Evolutionary conservation across 1,139 yeast species (phyloP), one percentile per base, ranked within the genome.

Genomic region (Meyerozyma athensensis): DNA sequence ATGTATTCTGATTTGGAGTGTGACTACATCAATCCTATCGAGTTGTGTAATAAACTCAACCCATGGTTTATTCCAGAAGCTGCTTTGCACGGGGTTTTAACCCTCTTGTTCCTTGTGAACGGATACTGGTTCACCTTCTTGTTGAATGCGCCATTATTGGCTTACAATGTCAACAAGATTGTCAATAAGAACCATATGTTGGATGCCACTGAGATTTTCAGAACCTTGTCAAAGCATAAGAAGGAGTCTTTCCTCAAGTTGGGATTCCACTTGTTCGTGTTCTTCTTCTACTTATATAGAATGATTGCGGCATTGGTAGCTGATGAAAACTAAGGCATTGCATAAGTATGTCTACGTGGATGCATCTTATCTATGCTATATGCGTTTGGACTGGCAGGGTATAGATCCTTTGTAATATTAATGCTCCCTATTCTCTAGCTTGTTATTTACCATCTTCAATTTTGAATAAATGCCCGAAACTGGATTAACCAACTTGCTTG

Each of bases 171-270:
- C 44, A 82, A 82, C 67, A 86, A 86, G 62, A 70, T 79, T 50
- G 56, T 79, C 59, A 80, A 77, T 52, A 86, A 86, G 63, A 84
- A 83, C 61, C 92, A 92, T 61, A 68, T 87, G 47, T 77, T 94
- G 61, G 99, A 92, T 64, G 98, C 98, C 42, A 92, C 99, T 35
- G 98, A 92, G 67, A 94, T 92, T 56, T 92, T 92, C 69, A 81
- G 97, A 70, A 90, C 97, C 36, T 74, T 94, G 56, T 79, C 87
- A 50, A 86, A 83, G 57, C 96, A 92, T 68, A 92, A 94, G 78
- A 85, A 82, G 63, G 97, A 89, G 66, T 77, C 90, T 40, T 90
- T 90, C 59, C 65, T 85, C 61, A 92, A 92, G 65, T 77, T 92
- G 54, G 97, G 95, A 9, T 86, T 86, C 79, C 94, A 89, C 61